Conservation (phyloP, 2,329 filamentous ascomycete species). For the Penicillium concentricum region DNA sequence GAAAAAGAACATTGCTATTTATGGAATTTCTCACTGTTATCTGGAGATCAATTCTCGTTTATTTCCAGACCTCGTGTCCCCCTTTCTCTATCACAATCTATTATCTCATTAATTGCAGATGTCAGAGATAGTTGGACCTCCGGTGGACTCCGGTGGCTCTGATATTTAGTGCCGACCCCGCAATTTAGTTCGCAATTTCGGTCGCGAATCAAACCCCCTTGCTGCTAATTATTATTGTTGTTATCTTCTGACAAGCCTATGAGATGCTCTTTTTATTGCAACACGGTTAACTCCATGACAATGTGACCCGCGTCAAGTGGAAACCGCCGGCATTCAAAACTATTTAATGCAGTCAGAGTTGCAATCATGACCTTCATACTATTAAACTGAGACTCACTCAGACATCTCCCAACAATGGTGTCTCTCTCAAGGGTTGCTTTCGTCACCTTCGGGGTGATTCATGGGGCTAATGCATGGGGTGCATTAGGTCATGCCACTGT, state of each 20-base stretch:
- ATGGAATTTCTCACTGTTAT: not conserved
- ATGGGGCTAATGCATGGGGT: conserved; percentile 48
- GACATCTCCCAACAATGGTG: conserved; percentile 5
- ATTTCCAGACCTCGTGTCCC: not conserved
- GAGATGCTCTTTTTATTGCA: not conserved
- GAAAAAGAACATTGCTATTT: not conserved
- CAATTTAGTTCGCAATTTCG: not conserved
- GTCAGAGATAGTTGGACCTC: not conserved
- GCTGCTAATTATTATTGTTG: not conserved
- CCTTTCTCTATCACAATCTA: not conserved
- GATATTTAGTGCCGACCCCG: not conserved
- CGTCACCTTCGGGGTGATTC: conserved; percentile 7
- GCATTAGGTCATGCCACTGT: conserved; percentile 55
- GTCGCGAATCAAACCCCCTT: not conserved
- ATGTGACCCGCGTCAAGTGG: not conserved
- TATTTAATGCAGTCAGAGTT: not conserved
- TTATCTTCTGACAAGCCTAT: not conserved
- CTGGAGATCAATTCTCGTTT: not conserved
- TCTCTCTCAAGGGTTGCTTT: conserved; percentile 11
- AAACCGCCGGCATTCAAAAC: not conserved
- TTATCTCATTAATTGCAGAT: not conserved
- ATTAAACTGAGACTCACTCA: not conserved
- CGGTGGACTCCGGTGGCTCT: conserved; percentile 4
- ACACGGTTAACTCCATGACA: not conserved
- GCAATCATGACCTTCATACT: not conserved